Base-by-base conservation (phyloP, 352 stramenopile genomes). In the Phytophthora quininea region DNA sequence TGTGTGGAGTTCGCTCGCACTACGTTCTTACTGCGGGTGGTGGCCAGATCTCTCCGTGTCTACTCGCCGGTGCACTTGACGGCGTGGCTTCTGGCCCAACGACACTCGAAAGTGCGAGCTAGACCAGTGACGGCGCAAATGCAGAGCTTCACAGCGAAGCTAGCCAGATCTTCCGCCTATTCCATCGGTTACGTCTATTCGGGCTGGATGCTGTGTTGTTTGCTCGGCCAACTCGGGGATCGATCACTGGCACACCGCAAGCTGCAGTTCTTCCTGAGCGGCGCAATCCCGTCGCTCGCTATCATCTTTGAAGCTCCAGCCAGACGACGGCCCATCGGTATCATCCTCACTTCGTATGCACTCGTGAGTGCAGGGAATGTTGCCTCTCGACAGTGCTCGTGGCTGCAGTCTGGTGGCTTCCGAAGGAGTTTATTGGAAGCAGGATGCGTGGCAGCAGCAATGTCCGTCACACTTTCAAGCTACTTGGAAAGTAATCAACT, bases 61-160 rank as follows among this genome's bases (percentile, higher is more conserved):
- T 91, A 89, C 52, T 46, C 84, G 14, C 82, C 82, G 0, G 82
- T 89, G 29, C 82, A 91, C 57, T 42, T 88, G 0, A 84, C 68
- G n/a, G 72, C 82, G 42, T 88, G 69, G 74, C 19, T 85, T 3
- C 24, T 88, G 10, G 71, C 78, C 19, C 67, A 88, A 30, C 78
- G 82, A 43, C 76, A 77, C 37, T 33, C 60, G 15, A 73, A 78
- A 60, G 71, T 76, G 24, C 80, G 82, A 9, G 40, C 65, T 27
- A 83, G 74, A 46, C 69, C 80, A 0, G n/a, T 74, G 47, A 32
- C 51, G 0, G 55, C 54, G 53, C 74, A 83, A 6, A 19, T 79
- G 35, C 24, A 49, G 14, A 69, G 73, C 12, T 72, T 91, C 27
- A 54, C 40, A 7, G 54, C 53, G 33, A 83, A 81, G 45, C 58